Percentiles rank a stretch among this genome's conserved stretches.
Evolutionary conservation across 495 filamentous ascomycete species (phyloP).

Genomic region (Aspergillus kassunensis): DNA sequence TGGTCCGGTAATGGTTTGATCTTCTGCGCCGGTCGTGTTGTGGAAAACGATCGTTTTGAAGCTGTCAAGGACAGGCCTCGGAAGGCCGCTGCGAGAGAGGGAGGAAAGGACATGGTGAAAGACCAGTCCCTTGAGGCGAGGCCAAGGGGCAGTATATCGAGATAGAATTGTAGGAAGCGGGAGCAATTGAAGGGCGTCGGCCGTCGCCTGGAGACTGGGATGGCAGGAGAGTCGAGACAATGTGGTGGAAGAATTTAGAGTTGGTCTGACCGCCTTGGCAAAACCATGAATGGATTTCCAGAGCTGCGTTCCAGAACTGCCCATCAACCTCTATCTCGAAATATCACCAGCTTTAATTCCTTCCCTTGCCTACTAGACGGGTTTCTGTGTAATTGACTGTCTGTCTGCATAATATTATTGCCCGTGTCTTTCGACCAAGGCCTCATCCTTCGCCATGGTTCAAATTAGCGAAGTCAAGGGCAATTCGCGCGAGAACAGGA

Average conservation of each 20-base stretch:
- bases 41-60: constrained; percentile 43
- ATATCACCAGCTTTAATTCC: constrained; percentile 10
- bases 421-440: constrained; percentile 23
- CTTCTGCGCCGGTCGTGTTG: constrained; percentile 32
- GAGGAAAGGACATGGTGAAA: constrained; percentile 32
- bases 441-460: constrained; percentile 60
- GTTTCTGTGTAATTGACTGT: background rate
- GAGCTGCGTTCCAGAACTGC: constrained; percentile 7
- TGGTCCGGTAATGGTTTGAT: constrained; percentile 34
- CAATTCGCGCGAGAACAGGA: constrained; percentile 91
- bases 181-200: background rate
- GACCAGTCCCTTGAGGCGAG: constrained; percentile 27
- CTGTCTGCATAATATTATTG: background rate
- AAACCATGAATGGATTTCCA: constrained; percentile 13
- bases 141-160: constrained; percentile 11
- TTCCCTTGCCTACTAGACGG: constrained; percentile 9
- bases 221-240: background rate
- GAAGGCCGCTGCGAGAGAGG: constrained; percentile 40
- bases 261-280: constrained; percentile 38
- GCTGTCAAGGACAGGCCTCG: constrained; percentile 38
- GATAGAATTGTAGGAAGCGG: constrained; percentile 9
- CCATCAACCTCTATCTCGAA: constrained; percentile 1
- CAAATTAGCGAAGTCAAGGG: constrained; percentile 95
- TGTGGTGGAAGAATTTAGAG: constrained; percentile 37
- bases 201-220: background rate